Evolutionary conservation across 225 moss, liverwort and hornwort genomes (phyloP), one percentile per base, ranked within the genome.

Genomic region (Sphagnum tenellum): DNA sequence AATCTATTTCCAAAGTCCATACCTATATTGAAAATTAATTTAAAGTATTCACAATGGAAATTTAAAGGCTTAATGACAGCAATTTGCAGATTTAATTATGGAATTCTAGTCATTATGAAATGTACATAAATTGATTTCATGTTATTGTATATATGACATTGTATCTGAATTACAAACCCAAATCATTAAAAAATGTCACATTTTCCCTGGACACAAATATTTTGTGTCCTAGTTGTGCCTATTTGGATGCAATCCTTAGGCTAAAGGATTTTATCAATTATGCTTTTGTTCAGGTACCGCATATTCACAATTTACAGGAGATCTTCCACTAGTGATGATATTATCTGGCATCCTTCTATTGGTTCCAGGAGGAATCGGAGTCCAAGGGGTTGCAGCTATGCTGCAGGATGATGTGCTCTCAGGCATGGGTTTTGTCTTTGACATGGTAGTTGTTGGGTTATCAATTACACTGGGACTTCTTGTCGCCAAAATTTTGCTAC

Each of bases 311-410:
- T 74, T 86, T 70, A 82, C 90, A 2, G 85, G 83, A 50, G 83
- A 88, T 29, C 55, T 90, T 57, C 88, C 90, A 0, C 81, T 85
- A 54, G 88, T 85, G 62, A 90, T 86, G 85, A 79, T 86, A 7
- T 83, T 88, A 12, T 78, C 90, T 0, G 90, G 90, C 51, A 90
- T 90, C 62, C 67, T 88, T 63, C 66, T 90, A 8, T 71, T 90
- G 49, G 88, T 88, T 49, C 88, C 88, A 5, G 85, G 85, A 2
- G 86, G 88, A 47, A 85, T 90, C 48, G 90, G 90, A 14, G 85
- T 90, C 14, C 85, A 83, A 61, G 90, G 88, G 10, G 77, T 88
- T 10, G 73, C 82, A 55, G 79, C 79, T 45, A 67, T 90, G 73
- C 73, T 90, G 7, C 75, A 79, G 8, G 75, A 88, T 44, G 83